A percentile compares a stretch with the other conserved stretches of the same genome.
Evolutionary conservation across 225 moss, liverwort and hornwort genomes (phyloP).

Genomic region (Pseudisothecium myosuroides): DNA sequence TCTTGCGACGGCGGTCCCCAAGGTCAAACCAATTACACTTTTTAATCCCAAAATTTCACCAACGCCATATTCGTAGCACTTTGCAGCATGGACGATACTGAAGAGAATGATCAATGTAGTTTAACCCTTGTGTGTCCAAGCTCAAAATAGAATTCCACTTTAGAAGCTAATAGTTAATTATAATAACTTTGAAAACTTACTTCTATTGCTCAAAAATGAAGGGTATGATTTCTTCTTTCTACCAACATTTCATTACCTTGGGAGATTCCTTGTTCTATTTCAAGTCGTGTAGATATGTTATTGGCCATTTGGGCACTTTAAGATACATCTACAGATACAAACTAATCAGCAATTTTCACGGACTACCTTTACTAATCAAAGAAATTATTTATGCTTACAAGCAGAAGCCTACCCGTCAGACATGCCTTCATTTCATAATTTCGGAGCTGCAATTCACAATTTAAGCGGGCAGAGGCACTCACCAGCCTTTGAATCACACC

Average conservation of each 20-base stretch:
- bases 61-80: background rate
- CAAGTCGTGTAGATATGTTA: background rate
- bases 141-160: background rate
- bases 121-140: background rate
- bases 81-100: background rate
- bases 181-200: background rate
- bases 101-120: background rate
- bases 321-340: background rate
- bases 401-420: background rate
- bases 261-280: background rate
- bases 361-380: background rate
- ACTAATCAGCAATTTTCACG: background rate
- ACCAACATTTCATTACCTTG: background rate
- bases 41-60: background rate
- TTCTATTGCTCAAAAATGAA: background rate
- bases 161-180: background rate
- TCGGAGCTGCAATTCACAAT: background rate
- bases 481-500: constrained; percentile 65
- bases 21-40: background rate
- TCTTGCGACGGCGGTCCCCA: background rate
- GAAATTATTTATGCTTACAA: background rate
- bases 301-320: background rate
- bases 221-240: background rate
- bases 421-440: background rate
- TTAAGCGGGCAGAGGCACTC: background rate